A percentile compares a stretch with the other conserved stretches of the same genome.
phyloP scores from a whole-genome alignment of 257 asterid species.

The Scutellaria barbata region DNA sequence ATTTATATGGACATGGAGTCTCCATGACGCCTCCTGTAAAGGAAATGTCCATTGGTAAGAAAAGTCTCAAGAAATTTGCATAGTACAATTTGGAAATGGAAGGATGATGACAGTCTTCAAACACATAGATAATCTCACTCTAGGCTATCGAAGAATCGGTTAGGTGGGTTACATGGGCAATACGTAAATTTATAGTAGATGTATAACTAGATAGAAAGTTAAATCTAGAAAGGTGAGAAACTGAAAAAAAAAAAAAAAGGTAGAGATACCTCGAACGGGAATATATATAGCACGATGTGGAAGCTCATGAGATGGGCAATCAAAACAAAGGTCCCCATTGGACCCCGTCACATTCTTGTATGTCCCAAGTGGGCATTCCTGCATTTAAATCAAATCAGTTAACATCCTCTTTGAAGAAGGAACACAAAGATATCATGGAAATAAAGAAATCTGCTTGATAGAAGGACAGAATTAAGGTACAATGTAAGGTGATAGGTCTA shows the following conservation, averaged over 20 bases:
- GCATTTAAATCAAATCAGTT: conserved; percentile 32
- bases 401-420: conserved; percentile 2
- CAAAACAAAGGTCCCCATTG: conserved; percentile 59
- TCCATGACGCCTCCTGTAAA: conserved; percentile 74
- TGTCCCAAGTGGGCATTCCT: conserved; percentile 96
- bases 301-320: conserved; percentile 73
- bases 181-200: conserved; percentile 11
- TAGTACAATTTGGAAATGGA: background rate
- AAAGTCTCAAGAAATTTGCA: conserved; percentile 8
- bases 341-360: conserved; percentile 83
- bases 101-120: conserved; percentile 11
- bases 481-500: conserved; percentile 10
- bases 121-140: conserved; percentile 9
- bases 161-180: background rate
- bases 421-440: conserved; percentile 23
- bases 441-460: conserved; percentile 15
- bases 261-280: conserved; percentile 67
- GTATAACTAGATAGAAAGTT: conserved; percentile 19
- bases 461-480: conserved; percentile 8
- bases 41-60: conserved; percentile 28
- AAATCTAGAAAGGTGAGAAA: conserved; percentile 22
- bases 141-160: conserved; percentile 19
- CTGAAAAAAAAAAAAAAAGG: conserved; percentile 33
- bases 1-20: conserved; percentile 85
- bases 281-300: conserved; percentile 72